Evolutionary conservation across 179 eudicot genomes (phyloP).

Genomic region (Drosera spatulata): DNA sequence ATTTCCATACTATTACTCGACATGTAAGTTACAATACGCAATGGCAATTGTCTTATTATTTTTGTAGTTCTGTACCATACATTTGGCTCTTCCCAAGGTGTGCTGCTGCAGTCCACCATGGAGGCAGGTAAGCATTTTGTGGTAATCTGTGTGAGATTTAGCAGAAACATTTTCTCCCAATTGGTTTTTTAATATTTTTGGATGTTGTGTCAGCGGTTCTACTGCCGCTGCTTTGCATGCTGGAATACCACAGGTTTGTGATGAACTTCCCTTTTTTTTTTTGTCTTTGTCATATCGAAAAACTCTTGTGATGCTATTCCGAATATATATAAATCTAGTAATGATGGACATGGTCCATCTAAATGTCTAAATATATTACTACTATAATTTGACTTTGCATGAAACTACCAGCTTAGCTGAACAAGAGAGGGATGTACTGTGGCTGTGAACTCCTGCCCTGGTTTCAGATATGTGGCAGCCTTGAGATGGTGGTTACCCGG

Average conservation of each 20-base stretch:
- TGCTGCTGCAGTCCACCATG: slow-evolving; percentile 81
- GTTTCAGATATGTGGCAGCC: too few relatives aligned
- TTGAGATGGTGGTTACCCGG: too few relatives aligned
- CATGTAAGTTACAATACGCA: not conserved
- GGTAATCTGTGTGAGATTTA: not conserved
- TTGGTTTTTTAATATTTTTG: not conserved
- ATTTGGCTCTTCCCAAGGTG: slow-evolving; percentile 80
- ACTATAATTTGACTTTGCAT: too few relatives aligned
- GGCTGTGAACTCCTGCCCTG: too few relatives aligned
- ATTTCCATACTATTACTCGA: too few relatives aligned
- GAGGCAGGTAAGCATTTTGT: slow-evolving; percentile 50
- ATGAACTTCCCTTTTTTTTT: not conserved
- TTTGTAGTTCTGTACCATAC: slow-evolving; percentile 52
- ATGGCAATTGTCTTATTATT: slow-evolving; percentile 6
- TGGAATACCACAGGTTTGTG: slow-evolving; percentile 72
- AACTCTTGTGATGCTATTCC: not conserved
- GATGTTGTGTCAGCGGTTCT: slow-evolving; percentile 48
- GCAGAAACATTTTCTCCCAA: not conserved
- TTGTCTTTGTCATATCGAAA: too few relatives aligned
- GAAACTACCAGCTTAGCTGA: too few relatives aligned
- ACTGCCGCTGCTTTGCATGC: slow-evolving; percentile 87
- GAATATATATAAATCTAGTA: too few relatives aligned
- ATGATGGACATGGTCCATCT: too few relatives aligned
- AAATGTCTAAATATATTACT: too few relatives aligned
- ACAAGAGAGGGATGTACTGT: too few relatives aligned